Percentiles rank a stretch among this genome's conserved stretches.
phyloP scores from a whole-genome alignment of 2,329 filamentous ascomycete genomes.

The Gyromitra esculenta region DNA sequence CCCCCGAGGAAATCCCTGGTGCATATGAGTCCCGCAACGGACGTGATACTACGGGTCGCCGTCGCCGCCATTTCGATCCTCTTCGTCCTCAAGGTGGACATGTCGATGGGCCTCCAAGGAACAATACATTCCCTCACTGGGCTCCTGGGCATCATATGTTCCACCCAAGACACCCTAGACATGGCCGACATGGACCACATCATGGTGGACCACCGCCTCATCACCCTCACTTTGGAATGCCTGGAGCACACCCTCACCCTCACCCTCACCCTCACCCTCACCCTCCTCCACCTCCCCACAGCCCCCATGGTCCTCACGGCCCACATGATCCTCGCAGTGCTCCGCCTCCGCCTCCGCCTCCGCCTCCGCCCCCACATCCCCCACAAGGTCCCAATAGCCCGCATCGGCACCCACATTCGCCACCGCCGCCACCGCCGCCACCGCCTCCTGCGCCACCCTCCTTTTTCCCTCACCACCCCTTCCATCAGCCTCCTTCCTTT shows the following conservation, averaged over 20 bases:
- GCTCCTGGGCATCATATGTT: constrained; percentile 43
- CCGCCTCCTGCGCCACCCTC: constrained; percentile 43
- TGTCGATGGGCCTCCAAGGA: constrained; percentile 45
- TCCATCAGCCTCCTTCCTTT: constrained; percentile 23
- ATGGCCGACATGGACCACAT: constrained; percentile 39
- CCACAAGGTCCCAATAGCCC: constrained; percentile 37
- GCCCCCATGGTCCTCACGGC: constrained; percentile 15
- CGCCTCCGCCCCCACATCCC: constrained; percentile 36
- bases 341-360: constrained; percentile 38
- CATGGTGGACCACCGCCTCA: constrained; percentile 34
- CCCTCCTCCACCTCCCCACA: constrained; percentile 31
- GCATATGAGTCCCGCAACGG: constrained; percentile 30
- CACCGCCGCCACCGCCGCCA: constrained; percentile 33
- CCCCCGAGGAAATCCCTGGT: constrained; percentile 29
- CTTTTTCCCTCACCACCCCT: constrained; percentile 30
- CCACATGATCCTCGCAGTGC: constrained; percentile 38
- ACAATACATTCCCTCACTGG: constrained; percentile 30
- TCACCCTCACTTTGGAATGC: constrained; percentile 27
- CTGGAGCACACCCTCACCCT: constrained; percentile 33
- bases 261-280: constrained; percentile 34
- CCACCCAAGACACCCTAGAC: constrained; percentile 45
- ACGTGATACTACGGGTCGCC: constrained; percentile 25
- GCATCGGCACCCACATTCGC: constrained; percentile 46
- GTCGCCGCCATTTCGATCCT: constrained; percentile 37
- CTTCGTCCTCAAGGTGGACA: constrained; percentile 46